These are phyloP conservation scores for Alternaria tenuissima DNA, from an alignment of 2,329 filamentous ascomycete genomes.

Conservation along the genomic window DNA sequence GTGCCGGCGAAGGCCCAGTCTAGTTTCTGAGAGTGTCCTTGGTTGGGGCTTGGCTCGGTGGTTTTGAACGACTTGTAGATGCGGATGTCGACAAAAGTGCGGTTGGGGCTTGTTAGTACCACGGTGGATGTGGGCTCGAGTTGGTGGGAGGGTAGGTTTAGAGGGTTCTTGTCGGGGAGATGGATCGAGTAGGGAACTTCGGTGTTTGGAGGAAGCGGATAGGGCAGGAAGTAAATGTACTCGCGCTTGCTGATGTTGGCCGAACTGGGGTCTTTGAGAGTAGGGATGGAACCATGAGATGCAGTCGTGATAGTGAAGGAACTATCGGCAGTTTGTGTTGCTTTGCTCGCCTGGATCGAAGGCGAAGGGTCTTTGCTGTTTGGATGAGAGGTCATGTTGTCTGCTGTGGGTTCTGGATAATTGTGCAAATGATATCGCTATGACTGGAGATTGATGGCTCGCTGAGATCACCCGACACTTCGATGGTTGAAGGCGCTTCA, in stretches of 20 bases:
- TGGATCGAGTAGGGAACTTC: constrained; percentile 40
- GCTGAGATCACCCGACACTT: background rate
- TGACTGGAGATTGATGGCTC: background rate
- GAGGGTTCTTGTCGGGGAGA: constrained; percentile 36
- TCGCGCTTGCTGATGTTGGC: constrained; percentile 51
- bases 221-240: constrained; percentile 66
- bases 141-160: constrained; percentile 27
- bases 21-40: constrained; percentile 51
- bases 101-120: constrained; percentile 67
- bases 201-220: constrained; percentile 36
- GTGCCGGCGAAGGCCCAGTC: constrained; percentile 73
- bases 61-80: constrained; percentile 50
- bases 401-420: background rate
- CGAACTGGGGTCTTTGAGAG: constrained; percentile 8
- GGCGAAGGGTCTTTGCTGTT: background rate
- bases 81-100: constrained; percentile 69
- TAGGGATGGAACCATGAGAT: background rate
- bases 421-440: constrained; percentile 14
- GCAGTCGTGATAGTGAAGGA: constrained; percentile 10
- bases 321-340: background rate
- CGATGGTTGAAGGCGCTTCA: background rate
- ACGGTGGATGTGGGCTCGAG: constrained; percentile 69
- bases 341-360: background rate
- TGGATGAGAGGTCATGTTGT: constrained; percentile 6
- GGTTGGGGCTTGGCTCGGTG: constrained; percentile 19